Base-by-base conservation (phyloP, 2,329 filamentous ascomycete species). In the Thermomyces lanuginosus region DNA sequence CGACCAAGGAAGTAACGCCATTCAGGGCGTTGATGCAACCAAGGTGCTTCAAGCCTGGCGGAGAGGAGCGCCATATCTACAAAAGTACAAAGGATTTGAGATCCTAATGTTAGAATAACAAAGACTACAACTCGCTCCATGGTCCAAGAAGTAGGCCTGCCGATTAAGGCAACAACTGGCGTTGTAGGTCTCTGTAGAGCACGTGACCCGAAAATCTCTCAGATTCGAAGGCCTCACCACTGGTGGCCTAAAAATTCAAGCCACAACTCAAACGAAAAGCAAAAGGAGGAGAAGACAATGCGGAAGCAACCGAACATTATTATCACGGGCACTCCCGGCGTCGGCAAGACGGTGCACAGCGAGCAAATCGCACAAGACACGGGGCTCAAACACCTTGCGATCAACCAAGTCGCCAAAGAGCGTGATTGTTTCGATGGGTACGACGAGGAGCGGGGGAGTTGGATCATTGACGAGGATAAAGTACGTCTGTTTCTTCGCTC, bases 381-480 rank as follows among this genome's bases (percentile, higher is more conserved):
- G 6, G 79, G 76, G 1, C 59, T 95, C 37, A 75, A 73, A 43
- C 84, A 93, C 51, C 53, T 98, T 8, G 77, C 77, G 6, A 72
- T 98, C 44, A 98, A 95, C 53, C 71, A 92, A 41, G 64, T 95
- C 20, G 84, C 91, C 35, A 93, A 92, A 55, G 80, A 92, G 36
- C 70, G 76, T 39, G 72, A 67, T 32, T 93, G 84, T 46, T 79
- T 89, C 45, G 83, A 92, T 46, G 79, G 79, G 13, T 92, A 71
- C 56, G 82, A 91, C 40, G 77, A 91, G 22, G 77, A 84, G 50
- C 73, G 76, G 29, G 72, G 81, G 49, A 83, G 77, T 43, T 91
- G 79, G 72, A 78, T 95, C 31, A 84, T 98, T 9, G 86, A 98
- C 47, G 89, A 98, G 53, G 89, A 98, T 48, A 92, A 91, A 66